These are phyloP conservation scores for Hypsizygus ulmarius DNA, from an alignment of 1,284 basidiomycete genomes.

Conservation along the genomic window DNA sequence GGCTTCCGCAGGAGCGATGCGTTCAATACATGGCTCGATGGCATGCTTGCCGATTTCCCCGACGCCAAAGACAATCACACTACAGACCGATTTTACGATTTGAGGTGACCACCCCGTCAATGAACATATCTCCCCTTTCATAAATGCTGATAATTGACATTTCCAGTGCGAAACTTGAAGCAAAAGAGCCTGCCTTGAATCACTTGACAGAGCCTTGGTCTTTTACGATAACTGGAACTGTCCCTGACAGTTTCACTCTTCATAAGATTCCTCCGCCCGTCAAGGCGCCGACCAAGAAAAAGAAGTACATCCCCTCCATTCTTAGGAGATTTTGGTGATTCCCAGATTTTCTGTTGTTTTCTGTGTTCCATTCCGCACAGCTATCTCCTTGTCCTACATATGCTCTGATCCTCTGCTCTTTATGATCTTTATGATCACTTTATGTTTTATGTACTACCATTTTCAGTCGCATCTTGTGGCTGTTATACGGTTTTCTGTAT, in stretches of 20 bases:
- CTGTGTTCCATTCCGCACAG: too few species aligned
- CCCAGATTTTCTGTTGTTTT: background rate
- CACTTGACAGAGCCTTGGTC: slow-evolving; percentile 16
- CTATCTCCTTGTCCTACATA: too few species aligned
- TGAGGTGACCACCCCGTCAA: slow-evolving; percentile 13
- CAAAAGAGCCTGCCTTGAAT: slow-evolving; percentile 12
- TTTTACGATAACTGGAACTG: slow-evolving; percentile 11
- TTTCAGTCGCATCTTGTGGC: too few species aligned
- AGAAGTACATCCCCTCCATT: slow-evolving; percentile 6
- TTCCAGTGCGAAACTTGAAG: slow-evolving; percentile 12
- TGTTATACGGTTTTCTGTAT: too few species aligned
- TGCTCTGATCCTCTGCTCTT: too few species aligned
- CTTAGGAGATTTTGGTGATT: slow-evolving; percentile 3
- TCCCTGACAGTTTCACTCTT: slow-evolving; percentile 10
- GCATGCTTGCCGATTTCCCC: slow-evolving; percentile 13
- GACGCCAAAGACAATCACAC: slow-evolving; percentile 11
- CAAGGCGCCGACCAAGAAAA: background rate
- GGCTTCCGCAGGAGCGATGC: slow-evolving; percentile 15
- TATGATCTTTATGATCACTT: too few species aligned
- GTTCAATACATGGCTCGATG: slow-evolving; percentile 19
- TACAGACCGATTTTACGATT: slow-evolving; percentile 14
- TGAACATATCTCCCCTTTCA: background rate
- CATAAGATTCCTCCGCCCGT: slow-evolving; percentile 10
- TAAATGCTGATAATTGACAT: background rate
- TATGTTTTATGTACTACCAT: too few species aligned